Evolutionary conservation across 768 basidiomycete species (phyloP), one percentile per base, ranked within the genome.

Genomic region (Kondoa subrosea): DNA sequence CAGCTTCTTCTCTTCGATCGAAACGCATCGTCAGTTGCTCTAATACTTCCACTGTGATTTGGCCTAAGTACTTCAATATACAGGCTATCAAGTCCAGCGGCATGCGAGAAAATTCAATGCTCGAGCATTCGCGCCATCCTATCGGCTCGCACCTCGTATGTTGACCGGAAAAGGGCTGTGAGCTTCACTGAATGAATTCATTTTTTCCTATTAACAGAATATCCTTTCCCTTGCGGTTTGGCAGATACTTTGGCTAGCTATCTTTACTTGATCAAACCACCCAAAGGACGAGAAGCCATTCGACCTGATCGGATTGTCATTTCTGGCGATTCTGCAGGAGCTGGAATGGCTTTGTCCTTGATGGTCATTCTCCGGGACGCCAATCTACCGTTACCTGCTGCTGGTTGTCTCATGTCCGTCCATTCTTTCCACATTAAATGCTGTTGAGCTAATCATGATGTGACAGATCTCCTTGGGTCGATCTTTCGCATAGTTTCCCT

Each of bases 401-500:
- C 91, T 4, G 91, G 85, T 0, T 81, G 93, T 21, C 79, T 96
- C 56, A 87, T 96, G 71, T 50, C 12, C 8, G 40, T 50, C 40
- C 40, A 21, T 50, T 50, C 12, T 50, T n/a, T n/a, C n/a, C n/a
- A 21, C 40, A 8, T 50, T 50, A 8, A 8, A 50, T 8, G 40
- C 21, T 8, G 8, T 21, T 50, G 12, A 21, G 40, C 40, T 50
- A 21, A 50, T 50, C 12, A 50, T 8, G 40, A n/a, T n/a, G n/a
- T n/a, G 40, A 50, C 21, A 50, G 40, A 50, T 91, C 89, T 30
- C 95, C 95, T 0, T 96, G 93, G 88, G 73, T 74, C 15, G 88
- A 90, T 77, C 78, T 97, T n/a, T 92, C 89, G 0, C 95, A 97
- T 76, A 91, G 89, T 0, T 96, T 97, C 77, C 88, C 90, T 0